Percentiles rank a stretch among this genome's conserved stretches.
phyloP scores from a whole-genome alignment of 83 land plant genomes.

The Picea abies region DNA sequence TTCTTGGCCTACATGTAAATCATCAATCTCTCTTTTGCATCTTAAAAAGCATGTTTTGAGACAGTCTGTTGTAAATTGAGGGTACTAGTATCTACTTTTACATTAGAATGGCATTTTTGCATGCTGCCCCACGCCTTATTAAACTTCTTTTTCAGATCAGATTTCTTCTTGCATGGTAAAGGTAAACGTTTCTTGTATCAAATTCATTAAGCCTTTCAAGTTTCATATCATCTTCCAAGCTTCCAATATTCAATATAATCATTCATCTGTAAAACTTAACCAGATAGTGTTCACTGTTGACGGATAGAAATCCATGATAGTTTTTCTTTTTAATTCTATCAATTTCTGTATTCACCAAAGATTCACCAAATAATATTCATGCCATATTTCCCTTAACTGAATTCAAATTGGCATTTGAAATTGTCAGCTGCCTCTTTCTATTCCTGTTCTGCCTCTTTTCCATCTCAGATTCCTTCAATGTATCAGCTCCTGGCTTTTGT shows the following conservation, averaged over 20 bases:
- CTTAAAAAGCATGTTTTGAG: no score
- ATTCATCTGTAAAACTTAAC: background rate
- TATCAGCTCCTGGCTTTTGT: background rate
- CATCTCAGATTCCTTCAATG: background rate
- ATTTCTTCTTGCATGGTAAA: background rate
- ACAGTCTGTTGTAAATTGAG: no score
- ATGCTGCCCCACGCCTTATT: background rate
- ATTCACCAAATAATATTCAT: no score
- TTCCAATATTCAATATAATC: background rate
- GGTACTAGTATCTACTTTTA: no score
- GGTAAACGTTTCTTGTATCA: background rate
- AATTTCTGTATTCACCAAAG: background rate
- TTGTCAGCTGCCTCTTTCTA: background rate
- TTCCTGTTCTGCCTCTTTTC: background rate
- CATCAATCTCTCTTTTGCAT: no score
- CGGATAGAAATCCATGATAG: background rate
- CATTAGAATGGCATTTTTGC: background rate
- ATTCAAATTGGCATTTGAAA: background rate
- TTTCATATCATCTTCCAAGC: background rate
- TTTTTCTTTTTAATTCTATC: background rate
- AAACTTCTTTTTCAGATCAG: background rate
- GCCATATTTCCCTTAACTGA: background rate
- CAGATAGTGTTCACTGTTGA: background rate
- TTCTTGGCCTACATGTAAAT: no score
- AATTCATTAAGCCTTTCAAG: background rate